Conservation (phyloP, 768 basidiomycete species). For the Xanthoconium purpureum region DNA sequence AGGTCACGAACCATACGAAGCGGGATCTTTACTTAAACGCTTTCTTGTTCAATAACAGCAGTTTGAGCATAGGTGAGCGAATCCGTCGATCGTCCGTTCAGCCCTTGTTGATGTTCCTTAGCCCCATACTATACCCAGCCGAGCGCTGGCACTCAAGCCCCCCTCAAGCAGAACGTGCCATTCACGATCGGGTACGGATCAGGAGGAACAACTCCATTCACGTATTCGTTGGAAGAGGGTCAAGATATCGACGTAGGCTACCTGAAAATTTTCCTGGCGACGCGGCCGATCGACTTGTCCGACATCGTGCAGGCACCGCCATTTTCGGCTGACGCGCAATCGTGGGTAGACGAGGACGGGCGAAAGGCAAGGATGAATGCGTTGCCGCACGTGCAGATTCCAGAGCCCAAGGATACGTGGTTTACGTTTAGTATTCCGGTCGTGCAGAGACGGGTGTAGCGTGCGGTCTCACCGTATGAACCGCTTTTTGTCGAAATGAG, state of each 20-base stretch:
- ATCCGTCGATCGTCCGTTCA: neutral
- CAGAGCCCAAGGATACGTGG: neutral
- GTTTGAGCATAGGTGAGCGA: conserved; percentile 34
- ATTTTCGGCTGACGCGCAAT: conserved; percentile 14
- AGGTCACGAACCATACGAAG: conserved; percentile 34
- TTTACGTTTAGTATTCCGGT: neutral
- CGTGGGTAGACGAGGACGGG: neutral
- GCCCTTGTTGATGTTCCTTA: neutral
- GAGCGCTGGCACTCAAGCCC: neutral
- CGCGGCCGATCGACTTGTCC: conserved; percentile 33
- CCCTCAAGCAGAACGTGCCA: neutral
- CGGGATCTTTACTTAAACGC: conserved; percentile 37
- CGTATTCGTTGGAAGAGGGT: conserved; percentile 31
- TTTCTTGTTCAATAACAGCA: conserved; percentile 42
- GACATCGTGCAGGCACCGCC: conserved; percentile 35
- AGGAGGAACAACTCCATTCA: conserved; percentile 32
- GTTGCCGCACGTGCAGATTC: neutral
- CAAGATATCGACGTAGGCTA: conserved; percentile 40
- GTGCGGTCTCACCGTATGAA: neutral
- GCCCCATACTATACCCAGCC: conserved; percentile 12
- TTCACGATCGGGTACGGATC: conserved; percentile 42
- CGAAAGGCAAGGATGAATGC: neutral
- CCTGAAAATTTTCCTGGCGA: conserved; percentile 43
- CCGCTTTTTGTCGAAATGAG: neutral
- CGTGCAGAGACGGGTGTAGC: neutral